Conservation (phyloP, 179 eudicot genomes). For the Actinidia arguta region DNA sequence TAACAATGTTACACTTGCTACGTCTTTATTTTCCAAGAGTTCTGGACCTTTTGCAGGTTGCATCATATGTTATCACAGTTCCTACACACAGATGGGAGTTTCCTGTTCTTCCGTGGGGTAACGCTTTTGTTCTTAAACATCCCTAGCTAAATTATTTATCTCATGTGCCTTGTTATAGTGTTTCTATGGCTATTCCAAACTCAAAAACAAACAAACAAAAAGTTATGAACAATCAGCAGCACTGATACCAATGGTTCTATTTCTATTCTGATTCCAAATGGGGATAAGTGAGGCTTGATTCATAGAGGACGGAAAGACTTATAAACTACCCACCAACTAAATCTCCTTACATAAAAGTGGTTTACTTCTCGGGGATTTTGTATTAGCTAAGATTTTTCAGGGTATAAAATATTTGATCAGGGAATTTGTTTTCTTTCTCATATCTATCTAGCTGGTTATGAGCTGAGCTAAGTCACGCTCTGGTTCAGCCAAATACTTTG, state of each 20-base stretch:
- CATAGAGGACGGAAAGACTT: background rate
- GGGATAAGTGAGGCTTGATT: background rate
- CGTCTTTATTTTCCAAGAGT: constrained; percentile 17
- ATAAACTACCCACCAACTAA: background rate
- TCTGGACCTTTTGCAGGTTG: constrained; percentile 35
- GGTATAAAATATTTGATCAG: background rate
- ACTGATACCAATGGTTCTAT: background rate
- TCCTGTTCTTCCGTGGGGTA: constrained; percentile 82
- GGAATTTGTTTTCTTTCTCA: background rate
- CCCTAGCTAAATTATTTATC: background rate
- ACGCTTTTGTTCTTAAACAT: background rate
- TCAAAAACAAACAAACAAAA: background rate
- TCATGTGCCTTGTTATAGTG: background rate
- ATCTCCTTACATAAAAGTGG: background rate
- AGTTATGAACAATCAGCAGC: background rate
- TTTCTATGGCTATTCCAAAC: background rate
- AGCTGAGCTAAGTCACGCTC: background rate
- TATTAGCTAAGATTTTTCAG: background rate
- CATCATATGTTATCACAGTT: constrained; percentile 65
- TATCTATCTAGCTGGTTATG: background rate
- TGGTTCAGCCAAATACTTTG: background rate
- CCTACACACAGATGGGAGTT: constrained; percentile 76
- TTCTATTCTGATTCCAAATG: background rate
- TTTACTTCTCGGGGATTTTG: background rate
- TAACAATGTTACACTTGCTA: background rate